Evolutionary conservation across 169 alveolate genomes (phyloP).

Genomic region (Eimeria sp.): DNA sequence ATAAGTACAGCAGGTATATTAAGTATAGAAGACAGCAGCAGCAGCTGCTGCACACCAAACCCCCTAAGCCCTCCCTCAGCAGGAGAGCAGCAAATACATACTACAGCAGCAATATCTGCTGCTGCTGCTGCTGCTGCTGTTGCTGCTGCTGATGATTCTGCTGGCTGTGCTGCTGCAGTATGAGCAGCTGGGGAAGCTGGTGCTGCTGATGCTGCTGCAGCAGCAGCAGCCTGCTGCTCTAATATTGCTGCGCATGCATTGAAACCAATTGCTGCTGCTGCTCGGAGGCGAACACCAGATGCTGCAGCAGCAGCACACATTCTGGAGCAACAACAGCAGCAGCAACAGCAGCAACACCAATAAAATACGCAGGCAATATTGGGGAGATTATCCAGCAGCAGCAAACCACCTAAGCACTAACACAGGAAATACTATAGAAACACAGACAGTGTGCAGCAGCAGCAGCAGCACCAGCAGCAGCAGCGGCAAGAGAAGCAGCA

Average conservation of each 20-base stretch:
- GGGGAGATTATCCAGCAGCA: background rate
- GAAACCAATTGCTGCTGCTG: constrained; percentile 26
- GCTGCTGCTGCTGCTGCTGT: too few relatives aligned
- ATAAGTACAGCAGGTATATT: constrained; percentile 11
- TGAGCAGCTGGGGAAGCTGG: background rate
- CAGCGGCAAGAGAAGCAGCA: background rate
- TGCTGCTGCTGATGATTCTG: too few relatives aligned
- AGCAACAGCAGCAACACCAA: too few relatives aligned
- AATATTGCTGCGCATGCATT: background rate
- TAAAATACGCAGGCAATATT: background rate
- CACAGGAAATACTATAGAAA: background rate
- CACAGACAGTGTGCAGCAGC: background rate
- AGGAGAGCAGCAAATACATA: constrained; percentile 19
- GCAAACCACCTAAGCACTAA: background rate
- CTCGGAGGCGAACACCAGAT: background rate
- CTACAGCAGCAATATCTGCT: constrained; percentile 1
- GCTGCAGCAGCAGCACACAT: constrained; percentile 36
- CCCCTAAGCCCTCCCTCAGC: constrained; percentile 21
- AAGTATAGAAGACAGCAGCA: constrained; percentile 12
- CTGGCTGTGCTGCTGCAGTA: background rate
- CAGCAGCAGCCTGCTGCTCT: constrained; percentile 18
- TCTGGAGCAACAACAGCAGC: background rate
- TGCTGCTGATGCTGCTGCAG: background rate
- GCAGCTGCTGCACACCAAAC: too few relatives aligned
- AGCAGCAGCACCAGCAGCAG: background rate